These are phyloP conservation scores for Solanum chacoense DNA, from an alignment of 305 asterid genomes.

Conservation along the genomic window DNA sequence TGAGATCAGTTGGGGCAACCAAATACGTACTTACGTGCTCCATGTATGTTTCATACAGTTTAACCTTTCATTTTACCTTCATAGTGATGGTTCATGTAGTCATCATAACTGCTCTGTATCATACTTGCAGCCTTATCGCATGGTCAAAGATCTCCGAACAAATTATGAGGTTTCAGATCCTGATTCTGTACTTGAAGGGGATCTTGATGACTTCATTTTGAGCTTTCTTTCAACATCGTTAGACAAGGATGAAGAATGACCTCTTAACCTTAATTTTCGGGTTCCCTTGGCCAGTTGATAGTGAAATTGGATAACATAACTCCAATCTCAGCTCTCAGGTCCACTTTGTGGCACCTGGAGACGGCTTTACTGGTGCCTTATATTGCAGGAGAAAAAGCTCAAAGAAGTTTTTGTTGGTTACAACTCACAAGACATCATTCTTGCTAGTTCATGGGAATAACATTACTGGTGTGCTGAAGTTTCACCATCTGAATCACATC, in stretches of 20 bases:
- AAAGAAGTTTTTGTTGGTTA: not conserved
- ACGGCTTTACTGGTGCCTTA: not conserved
- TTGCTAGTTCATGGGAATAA: not conserved
- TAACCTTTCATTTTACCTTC: not conserved
- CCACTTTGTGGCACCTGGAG: not conserved
- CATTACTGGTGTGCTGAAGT: not conserved
- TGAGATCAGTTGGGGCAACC: constrained; percentile 89
- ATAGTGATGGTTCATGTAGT: not conserved
- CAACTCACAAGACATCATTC: not conserved
- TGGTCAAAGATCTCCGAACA: constrained; percentile 97
- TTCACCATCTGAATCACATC: not conserved
- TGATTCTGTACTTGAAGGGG: constrained; percentile 83
- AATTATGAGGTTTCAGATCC: constrained; percentile 89
- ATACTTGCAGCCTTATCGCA: constrained; percentile 72
- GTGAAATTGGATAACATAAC: not conserved
- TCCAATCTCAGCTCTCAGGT: not conserved
- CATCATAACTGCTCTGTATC: not conserved
- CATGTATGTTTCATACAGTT: constrained; percentile 42
- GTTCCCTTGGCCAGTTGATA: not conserved
- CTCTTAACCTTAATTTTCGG: not conserved
- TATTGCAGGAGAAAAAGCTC: not conserved
- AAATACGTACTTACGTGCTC: constrained; percentile 82
- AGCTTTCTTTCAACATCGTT: constrained; percentile 70
- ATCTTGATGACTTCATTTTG: constrained; percentile 69
- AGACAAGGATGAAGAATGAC: constrained; percentile 48